Evolutionary conservation across 2,329 filamentous ascomycete genomes (phyloP).

Genomic region (Sporothrix brunneoviolacea): DNA sequence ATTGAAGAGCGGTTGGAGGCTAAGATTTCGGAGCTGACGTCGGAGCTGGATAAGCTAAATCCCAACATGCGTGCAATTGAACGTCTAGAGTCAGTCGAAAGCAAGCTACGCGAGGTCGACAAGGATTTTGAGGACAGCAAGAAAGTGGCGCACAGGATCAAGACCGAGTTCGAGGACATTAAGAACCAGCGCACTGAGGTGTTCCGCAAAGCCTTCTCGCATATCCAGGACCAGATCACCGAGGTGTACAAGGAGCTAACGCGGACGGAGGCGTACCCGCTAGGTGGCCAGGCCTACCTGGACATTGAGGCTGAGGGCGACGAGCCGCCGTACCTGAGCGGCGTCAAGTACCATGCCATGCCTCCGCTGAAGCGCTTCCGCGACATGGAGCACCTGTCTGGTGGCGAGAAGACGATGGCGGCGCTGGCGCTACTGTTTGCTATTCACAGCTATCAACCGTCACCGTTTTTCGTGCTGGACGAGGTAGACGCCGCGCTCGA

Average conservation of each 20-base stretch:
- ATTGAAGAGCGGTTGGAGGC: conserved; percentile 72
- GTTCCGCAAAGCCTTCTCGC: conserved; percentile 90
- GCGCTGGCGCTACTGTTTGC: conserved; percentile 94
- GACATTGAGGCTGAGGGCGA: conserved; percentile 93
- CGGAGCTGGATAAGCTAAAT: conserved; percentile 86
- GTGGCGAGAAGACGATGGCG: conserved; percentile 98
- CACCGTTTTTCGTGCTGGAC: conserved; percentile 95
- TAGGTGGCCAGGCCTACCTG: conserved; percentile 84
- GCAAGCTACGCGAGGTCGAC: conserved; percentile 74
- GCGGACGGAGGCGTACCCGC: conserved; percentile 78
- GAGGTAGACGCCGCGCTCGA: conserved; percentile 98
- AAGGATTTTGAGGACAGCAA: conserved; percentile 85
- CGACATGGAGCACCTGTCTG: conserved; percentile 97
- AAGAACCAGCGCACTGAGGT: conserved; percentile 79
- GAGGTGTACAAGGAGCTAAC: conserved; percentile 95
- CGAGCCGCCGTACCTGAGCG: conserved; percentile 79
- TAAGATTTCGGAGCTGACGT: conserved; percentile 64
- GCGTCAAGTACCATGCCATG: conserved; percentile 98
- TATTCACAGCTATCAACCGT: conserved; percentile 92
- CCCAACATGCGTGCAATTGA: conserved; percentile 96
- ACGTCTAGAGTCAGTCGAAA: conserved; percentile 77
- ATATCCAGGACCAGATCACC: conserved; percentile 91
- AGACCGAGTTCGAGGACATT: conserved; percentile 60
- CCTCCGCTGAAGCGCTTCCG: conserved; percentile 95
- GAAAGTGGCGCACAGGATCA: conserved; percentile 51